These are phyloP conservation scores for Cladosporium cucumerinum DNA, from an alignment of 2,329 filamentous ascomycete species.

Conservation along the genomic window DNA sequence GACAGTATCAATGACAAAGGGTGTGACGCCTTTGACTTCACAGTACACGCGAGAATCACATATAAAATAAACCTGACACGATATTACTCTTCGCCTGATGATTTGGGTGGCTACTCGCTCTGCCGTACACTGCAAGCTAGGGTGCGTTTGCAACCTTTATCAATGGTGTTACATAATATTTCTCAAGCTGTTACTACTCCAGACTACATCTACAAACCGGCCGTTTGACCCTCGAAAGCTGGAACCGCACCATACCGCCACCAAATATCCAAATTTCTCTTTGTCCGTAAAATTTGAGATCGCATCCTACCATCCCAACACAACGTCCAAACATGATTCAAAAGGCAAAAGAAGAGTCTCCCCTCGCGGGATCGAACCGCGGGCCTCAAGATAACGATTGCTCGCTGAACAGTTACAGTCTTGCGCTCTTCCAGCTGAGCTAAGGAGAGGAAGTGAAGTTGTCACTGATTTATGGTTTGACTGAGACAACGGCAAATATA, in stretches of 20 bases:
- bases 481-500: background rate
- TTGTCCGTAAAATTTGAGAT: background rate
- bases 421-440: constrained; percentile 17
- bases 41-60: background rate
- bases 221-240: background rate
- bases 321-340: background rate
- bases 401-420: constrained; percentile 11
- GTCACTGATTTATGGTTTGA: background rate
- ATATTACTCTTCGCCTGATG: background rate
- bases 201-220: background rate
- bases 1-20: background rate
- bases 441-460: constrained; percentile 7
- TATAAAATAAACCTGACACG: background rate
- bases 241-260: background rate
- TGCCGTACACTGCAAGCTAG: background rate
- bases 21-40: background rate
- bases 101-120: background rate
- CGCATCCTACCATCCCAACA: background rate
- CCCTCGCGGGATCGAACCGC: constrained; percentile 15
- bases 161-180: background rate
- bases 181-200: background rate
- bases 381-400: constrained; percentile 11
- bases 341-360: constrained; percentile 3
- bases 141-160: background rate
- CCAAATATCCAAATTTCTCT: background rate